Base-by-base conservation (phyloP, 2,329 filamentous ascomycete species). In the Seiridium unicorne region DNA sequence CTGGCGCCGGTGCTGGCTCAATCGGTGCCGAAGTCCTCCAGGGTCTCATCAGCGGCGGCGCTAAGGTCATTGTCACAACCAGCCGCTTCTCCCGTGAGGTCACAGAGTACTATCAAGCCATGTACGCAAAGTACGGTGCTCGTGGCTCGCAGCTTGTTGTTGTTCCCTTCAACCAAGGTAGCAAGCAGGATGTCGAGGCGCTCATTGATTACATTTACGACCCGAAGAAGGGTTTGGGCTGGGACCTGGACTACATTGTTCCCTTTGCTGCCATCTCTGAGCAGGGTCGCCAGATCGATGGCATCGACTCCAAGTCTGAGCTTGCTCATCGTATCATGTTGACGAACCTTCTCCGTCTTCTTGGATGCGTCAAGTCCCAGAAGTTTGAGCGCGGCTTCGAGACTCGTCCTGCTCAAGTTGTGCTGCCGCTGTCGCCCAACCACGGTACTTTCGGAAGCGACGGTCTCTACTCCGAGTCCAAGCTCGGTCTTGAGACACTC, bases 291-390 rank as follows among this genome's bases (percentile, higher is more conserved):
- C 93, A 99, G 76, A 98, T 99, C 62, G 95, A 99, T 73, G 89
- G 83, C 73, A 93, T 99, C 65, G 96, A 99, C 77, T 97, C 93
- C 64, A 96, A 95, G 78, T 98, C 95, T 11, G 95, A 99, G 80
- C 88, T 99, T 64, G 95, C 95, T 67, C 95, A 99, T 76, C 92
- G 95, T 65, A 97, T 99, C 81, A 98, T 99, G 95, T 82, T 99
- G 75, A 99, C 95, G 71, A 99, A 99, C 77, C 83, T 99, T 8
- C 82, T 98, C 64, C 92, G 95, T 68, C 89, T 99, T 62, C 84
- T 99, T 58, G 95, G 95, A 68, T 87, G 81, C 64, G 89, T 99
- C 78, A 99, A 98, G 84, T 79, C 88, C 5, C 91, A 98, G 76
- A 99, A 99, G 83, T 84, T 89, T 35, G 84, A 89, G 65, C 88